Base-by-base conservation (phyloP, 495 filamentous ascomycete genomes). In the Hypoxylon lenormandii region DNA sequence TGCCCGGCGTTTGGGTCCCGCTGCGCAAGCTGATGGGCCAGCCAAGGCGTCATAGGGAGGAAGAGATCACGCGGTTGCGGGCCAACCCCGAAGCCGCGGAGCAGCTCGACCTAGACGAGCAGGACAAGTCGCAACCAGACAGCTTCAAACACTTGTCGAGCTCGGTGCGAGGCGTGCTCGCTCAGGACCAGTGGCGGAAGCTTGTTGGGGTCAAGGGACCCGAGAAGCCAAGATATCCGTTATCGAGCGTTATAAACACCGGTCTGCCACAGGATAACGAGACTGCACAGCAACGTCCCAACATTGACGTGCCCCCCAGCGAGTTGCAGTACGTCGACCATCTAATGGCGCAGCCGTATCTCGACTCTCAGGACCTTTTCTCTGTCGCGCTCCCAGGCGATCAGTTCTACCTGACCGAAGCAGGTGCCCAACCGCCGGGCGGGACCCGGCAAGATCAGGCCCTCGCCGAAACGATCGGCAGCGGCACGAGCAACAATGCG, bases 1-100 rank as follows among this genome's bases (percentile, higher is more conserved):
- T n/a, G 23, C 23, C 23, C 10, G 87, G 86, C 74, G 81, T 96
- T 0, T 96, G 92, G 91, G 81, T 87, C 13, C 91, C 91, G 0
- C 78, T 96, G 40, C 83, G 81, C 16, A 91, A 90, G 55, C 79
- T 96, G 13, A 89, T 91, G 81, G 82, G 87, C 49, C 89, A 89
- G 75, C 91, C 92, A 4, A 76, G 79, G 60, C 80, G 78, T 37
- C 82, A 84, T 55, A 81, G 84, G 26, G 81, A 83, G 30, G 80
- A 79, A 11, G 86, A 87, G 54, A 77, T 83, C 33, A 61, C 60
- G 15, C 76, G 81, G 16, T 66, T 84, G 13, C 73, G 72, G 40
- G 76, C 76, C 5, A 69, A 83, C 16, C 81, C 79, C 0, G 70
- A 81, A 37, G 81, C 78, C 1, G 79, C 80, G 1, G 72, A 71